A percentile compares a stretch with the other conserved stretches of the same genome.
These are phyloP conservation scores for Calonectria hawksworthii DNA, from an alignment of 2,329 filamentous ascomycete genomes.

Conservation along the genomic window DNA sequence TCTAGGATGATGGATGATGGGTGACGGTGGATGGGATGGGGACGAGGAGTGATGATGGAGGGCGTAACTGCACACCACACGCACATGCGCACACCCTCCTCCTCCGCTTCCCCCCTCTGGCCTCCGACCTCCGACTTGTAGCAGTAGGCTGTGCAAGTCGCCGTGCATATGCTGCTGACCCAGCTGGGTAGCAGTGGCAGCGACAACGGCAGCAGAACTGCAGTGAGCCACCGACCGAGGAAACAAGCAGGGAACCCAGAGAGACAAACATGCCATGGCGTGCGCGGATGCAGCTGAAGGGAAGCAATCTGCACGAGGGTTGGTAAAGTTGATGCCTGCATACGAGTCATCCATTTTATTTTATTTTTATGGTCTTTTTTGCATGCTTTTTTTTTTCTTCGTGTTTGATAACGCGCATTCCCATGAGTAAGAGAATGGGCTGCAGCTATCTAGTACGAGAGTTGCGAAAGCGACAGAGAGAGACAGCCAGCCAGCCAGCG, in stretches of 20 bases:
- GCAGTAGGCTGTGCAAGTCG: conserved; percentile 28
- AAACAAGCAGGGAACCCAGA: not conserved
- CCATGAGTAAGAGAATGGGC: not conserved
- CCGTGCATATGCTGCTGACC: conserved; percentile 31
- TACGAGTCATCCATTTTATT: conserved; percentile 9
- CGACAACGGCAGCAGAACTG: not conserved
- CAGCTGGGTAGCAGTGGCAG: conserved; percentile 10
- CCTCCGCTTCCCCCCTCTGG: not conserved
- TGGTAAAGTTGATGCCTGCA: conserved; percentile 4
- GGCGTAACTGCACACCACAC: not conserved
- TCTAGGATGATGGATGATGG: conserved; percentile 8
- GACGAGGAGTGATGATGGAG: not conserved
- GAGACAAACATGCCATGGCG: conserved; percentile 13
- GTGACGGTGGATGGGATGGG: conserved; percentile 2
- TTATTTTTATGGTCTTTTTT: conserved; percentile 1
- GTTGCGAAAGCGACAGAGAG: not conserved
- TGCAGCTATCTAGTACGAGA: not conserved
- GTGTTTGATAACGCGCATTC: conserved; percentile 10
- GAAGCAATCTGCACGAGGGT: not conserved
- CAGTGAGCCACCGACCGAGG: not conserved
- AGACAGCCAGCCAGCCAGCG: not conserved
- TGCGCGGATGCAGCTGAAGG: conserved; percentile 14
- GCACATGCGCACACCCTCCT: not conserved
- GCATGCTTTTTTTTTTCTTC: not conserved
- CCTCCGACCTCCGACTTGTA: not conserved